Percentiles rank a stretch among this genome's conserved stretches.
Evolutionary conservation across 768 basidiomycete genomes (phyloP).

Genomic region (Amanita thiersii): DNA sequence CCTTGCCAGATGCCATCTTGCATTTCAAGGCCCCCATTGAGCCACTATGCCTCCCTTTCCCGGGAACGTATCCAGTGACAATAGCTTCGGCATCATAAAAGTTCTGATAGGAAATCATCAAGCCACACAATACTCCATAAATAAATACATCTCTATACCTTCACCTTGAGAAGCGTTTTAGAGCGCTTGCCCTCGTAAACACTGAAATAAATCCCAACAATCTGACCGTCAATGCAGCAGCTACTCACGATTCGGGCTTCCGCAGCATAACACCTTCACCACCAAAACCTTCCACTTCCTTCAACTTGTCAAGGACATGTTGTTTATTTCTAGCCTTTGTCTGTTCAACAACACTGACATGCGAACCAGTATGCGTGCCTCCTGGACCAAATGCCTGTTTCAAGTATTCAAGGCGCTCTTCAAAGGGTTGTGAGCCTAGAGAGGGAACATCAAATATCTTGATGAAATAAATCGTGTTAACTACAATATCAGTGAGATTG

Average conservation of each 20-base stretch:
- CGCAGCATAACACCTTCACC: slow-evolving; percentile 56
- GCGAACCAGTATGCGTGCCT: slow-evolving; percentile 31
- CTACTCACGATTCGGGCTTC: slow-evolving; percentile 37
- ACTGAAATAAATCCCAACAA: slow-evolving; percentile 18
- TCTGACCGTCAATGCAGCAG: not conserved
- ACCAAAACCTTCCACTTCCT: slow-evolving; percentile 44
- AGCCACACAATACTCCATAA: not conserved
- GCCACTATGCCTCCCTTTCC: slow-evolving; percentile 44
- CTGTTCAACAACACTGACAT: slow-evolving; percentile 43
- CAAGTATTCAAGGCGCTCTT: slow-evolving; percentile 38
- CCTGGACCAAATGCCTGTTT: slow-evolving; percentile 37
- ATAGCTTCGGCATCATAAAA: slow-evolving; percentile 56
- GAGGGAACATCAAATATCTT: slow-evolving; percentile 56
- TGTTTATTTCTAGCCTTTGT: slow-evolving; percentile 32
- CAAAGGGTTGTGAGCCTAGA: slow-evolving; percentile 35
- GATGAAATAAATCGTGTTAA: not conserved
- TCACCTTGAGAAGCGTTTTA: slow-evolving; percentile 44
- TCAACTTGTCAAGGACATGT: slow-evolving; percentile 46
- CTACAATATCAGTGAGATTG: not conserved
- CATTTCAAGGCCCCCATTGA: slow-evolving; percentile 43
- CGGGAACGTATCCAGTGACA: slow-evolving; percentile 48
- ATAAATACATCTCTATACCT: slow-evolving; percentile 21
- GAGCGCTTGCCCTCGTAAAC: slow-evolving; percentile 44
- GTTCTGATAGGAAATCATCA: slow-evolving; percentile 21
- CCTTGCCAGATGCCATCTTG: slow-evolving; percentile 57